Evolutionary conservation across 805 yeast species (phyloP).

Genomic region (Candida pseudofarinosa): DNA sequence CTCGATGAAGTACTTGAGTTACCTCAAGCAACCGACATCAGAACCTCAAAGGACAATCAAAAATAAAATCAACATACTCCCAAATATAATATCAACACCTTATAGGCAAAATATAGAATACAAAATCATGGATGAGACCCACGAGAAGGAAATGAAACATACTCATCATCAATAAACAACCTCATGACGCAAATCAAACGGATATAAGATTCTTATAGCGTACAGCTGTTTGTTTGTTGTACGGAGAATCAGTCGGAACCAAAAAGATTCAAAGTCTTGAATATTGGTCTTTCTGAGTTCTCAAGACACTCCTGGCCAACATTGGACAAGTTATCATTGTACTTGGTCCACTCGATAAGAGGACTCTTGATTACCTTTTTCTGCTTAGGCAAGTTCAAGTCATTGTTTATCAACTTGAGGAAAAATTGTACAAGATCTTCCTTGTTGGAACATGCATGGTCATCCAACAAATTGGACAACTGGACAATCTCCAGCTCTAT

Average conservation of each 20-base stretch:
- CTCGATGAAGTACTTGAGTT: not conserved
- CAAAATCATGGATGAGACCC: not conserved
- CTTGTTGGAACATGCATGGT: conserved; percentile 10
- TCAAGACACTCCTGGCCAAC: conserved; percentile 17
- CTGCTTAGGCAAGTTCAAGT: conserved; percentile 32
- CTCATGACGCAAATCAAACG: not conserved
- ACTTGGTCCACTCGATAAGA: conserved; percentile 33
- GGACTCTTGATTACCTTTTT: conserved; percentile 31
- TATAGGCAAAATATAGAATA: not conserved
- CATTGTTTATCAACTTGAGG: conserved; percentile 29
- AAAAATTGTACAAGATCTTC: conserved; percentile 29
- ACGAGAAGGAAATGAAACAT: not conserved
- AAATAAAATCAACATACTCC: not conserved
- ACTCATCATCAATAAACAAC: not conserved
- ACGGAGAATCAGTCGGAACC: conserved; percentile 5
- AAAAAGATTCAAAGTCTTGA: conserved; percentile 23
- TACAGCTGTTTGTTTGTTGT: not conserved
- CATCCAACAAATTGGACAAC: conserved; percentile 25
- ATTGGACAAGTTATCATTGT: conserved; percentile 25
- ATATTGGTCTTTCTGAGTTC: conserved; percentile 14
- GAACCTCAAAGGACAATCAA: not conserved
- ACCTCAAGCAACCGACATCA: not conserved
- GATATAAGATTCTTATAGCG: not conserved
- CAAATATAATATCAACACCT: not conserved
- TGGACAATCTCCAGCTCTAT: conserved; percentile 28